These are phyloP conservation scores for Protostelium mycophagum DNA, from an alignment of 78 protist species.

Conservation along the genomic window DNA sequence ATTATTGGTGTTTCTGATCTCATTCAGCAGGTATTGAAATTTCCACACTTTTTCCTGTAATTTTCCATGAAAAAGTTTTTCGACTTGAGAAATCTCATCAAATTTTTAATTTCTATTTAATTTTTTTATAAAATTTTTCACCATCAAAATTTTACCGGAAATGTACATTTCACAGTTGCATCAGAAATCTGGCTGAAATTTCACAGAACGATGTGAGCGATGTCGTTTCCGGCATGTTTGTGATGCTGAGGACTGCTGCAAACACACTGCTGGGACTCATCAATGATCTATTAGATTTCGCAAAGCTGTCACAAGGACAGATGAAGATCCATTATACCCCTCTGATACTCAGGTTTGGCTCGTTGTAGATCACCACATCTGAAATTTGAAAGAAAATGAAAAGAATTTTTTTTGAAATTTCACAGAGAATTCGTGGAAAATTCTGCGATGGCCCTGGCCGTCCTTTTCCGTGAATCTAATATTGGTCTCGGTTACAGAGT, in stretches of 20 bases:
- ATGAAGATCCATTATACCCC: not conserved
- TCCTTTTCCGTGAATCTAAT: not conserved
- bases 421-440: not conserved
- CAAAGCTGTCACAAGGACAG: not conserved
- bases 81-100: no score
- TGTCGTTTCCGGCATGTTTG: not conserved
- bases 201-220: no score
- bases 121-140: no score
- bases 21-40: not conserved
- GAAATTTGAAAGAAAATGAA: no score
- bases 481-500: not conserved
- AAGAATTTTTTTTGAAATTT: no score
- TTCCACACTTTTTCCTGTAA: no score
- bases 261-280: conserved; percentile 43
- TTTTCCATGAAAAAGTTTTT: no score
- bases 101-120: no score
- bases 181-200: no score
- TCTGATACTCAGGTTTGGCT: not conserved
- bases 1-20: conserved; percentile 26
- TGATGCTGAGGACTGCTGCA: conserved; percentile 50
- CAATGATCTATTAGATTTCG: conserved; percentile 51
- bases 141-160: no score
- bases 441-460: not conserved
- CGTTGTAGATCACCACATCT: no score
- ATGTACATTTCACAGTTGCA: no score